Conservation (phyloP, 1,139 yeast species). For the Taphrina pruni region DNA sequence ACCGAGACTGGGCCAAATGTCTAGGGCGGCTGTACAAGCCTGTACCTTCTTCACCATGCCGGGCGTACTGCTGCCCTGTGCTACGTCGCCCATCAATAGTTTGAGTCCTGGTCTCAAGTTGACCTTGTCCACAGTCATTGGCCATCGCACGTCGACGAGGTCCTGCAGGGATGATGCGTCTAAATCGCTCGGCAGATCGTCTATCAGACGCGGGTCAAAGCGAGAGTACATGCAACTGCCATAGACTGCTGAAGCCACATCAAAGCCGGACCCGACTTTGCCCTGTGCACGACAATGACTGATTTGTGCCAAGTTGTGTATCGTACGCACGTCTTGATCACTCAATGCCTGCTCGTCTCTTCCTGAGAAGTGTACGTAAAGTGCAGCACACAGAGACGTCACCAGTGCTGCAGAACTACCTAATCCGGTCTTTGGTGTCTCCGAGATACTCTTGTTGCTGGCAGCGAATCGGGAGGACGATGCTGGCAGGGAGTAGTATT, state of each 20-base stretch:
- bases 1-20: slow-evolving; percentile 54
- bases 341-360: slow-evolving; percentile 48
- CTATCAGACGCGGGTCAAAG: slow-evolving; percentile 55
- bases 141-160: slow-evolving; percentile 57
- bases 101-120: slow-evolving; percentile 70
- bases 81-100: slow-evolving; percentile 88
- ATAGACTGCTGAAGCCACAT: slow-evolving; percentile 91
- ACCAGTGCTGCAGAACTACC: slow-evolving; percentile 97
- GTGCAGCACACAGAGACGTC: slow-evolving; percentile 74
- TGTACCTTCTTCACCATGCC: slow-evolving; percentile 78
- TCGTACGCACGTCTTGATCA: slow-evolving; percentile 47
- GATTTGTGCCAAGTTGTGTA: slow-evolving; percentile 85
- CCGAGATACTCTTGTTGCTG: slow-evolving; percentile 65
- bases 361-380: slow-evolving; percentile 58
- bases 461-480: slow-evolving; percentile 58
- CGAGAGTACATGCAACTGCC: slow-evolving; percentile 85
- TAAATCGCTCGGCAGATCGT: slow-evolving; percentile 40
- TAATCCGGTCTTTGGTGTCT: slow-evolving; percentile 90
- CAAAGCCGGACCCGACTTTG: slow-evolving; percentile 95
- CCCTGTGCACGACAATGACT: slow-evolving; percentile 94
- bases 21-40: slow-evolving; percentile 66
- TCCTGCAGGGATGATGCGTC: slow-evolving; percentile 35
- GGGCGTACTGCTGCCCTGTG: slow-evolving; percentile 93
- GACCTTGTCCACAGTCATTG: slow-evolving; percentile 60
- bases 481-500: slow-evolving; percentile 67